Percentiles rank a stretch among this genome's conserved stretches.
Conservation (phyloP, 73 alveolate genomes). For the Vitrella brassicaformis region DNA sequence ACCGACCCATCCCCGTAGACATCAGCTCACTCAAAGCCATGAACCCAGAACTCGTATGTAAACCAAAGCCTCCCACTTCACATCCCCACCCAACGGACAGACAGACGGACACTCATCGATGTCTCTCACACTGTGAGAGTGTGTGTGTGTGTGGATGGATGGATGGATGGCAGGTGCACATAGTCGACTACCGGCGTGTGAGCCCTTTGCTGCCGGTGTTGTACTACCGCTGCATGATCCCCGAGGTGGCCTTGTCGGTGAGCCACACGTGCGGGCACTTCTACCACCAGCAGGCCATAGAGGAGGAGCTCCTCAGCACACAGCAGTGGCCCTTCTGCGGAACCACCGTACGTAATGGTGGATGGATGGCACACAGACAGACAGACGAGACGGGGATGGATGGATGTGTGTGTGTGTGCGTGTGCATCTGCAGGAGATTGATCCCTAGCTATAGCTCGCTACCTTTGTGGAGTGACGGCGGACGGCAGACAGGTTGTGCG, state of each 20-base stretch:
- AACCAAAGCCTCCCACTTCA: too few relatives aligned
- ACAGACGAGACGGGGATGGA: too few relatives aligned
- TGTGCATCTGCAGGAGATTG: too few relatives aligned
- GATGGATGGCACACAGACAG: too few relatives aligned
- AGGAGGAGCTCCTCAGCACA: not conserved
- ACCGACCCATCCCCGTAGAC: not conserved
- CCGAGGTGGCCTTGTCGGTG: slow-evolving; percentile 28
- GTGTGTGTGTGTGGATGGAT: not conserved
- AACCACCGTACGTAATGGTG: not conserved
- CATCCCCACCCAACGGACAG: too few relatives aligned
- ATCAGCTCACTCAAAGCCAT: not conserved
- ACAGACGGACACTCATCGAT: not conserved
- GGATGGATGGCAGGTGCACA: not conserved
- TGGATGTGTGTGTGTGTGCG: too few relatives aligned
- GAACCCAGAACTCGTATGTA: not conserved
- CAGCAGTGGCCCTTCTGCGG: not conserved
- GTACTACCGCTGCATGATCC: slow-evolving; percentile 32
- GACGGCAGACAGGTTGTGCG: too few relatives aligned
- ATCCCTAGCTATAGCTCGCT: too few relatives aligned
- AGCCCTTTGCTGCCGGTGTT: slow-evolving; percentile 22
- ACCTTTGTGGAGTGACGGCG: too few relatives aligned
- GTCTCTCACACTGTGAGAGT: not conserved
- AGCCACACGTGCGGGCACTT: slow-evolving; percentile 24
- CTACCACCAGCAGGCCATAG: slow-evolving; percentile 16
- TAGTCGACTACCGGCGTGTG: slow-evolving; percentile 13